A percentile compares a stretch with the other conserved stretches of the same genome.
phyloP scores from a whole-genome alignment of 2,329 filamentous ascomycete species.

The Fusarium palustre region DNA sequence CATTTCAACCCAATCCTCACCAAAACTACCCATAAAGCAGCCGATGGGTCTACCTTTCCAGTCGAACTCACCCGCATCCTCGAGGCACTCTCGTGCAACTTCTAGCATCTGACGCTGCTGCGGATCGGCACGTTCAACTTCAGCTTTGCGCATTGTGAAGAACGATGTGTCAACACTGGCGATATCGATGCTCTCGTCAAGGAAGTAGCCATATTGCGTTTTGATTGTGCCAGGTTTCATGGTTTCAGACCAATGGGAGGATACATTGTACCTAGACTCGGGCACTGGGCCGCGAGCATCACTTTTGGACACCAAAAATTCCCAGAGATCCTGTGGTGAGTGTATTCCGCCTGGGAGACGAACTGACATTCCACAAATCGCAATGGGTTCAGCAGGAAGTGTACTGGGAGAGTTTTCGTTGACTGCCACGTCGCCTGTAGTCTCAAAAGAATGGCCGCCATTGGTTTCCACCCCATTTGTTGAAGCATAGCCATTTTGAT shows the following conservation, averaged over 20 bases:
- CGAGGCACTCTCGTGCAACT: conserved; percentile 3
- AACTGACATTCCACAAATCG: conserved; percentile 7
- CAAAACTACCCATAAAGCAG: conserved; percentile 5
- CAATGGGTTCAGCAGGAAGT: not conserved
- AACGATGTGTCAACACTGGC: not conserved
- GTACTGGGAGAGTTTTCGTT: not conserved
- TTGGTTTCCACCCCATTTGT: not conserved
- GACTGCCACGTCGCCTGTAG: not conserved
- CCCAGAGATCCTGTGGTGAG: not conserved
- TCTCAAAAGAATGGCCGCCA: not conserved
- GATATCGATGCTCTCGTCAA: conserved; percentile 1
- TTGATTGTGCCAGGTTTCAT: conserved; percentile 1
- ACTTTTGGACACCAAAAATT: not conserved
- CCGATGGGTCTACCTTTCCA: conserved; percentile 12
- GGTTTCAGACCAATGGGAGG: not conserved
- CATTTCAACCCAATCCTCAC: conserved; percentile 11
- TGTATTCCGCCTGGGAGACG: not conserved
- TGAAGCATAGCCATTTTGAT: not conserved
- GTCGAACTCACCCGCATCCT: not conserved
- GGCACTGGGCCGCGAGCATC: not conserved
- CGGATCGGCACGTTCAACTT: conserved; percentile 6
- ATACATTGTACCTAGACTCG: not conserved
- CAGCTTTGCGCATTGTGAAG: conserved; percentile 7
- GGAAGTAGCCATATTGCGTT: conserved; percentile 8
- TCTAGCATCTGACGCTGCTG: conserved; percentile 7